phyloP scores from a whole-genome alignment of 2,329 filamentous ascomycete species.

The Monosporascus sp. region DNA sequence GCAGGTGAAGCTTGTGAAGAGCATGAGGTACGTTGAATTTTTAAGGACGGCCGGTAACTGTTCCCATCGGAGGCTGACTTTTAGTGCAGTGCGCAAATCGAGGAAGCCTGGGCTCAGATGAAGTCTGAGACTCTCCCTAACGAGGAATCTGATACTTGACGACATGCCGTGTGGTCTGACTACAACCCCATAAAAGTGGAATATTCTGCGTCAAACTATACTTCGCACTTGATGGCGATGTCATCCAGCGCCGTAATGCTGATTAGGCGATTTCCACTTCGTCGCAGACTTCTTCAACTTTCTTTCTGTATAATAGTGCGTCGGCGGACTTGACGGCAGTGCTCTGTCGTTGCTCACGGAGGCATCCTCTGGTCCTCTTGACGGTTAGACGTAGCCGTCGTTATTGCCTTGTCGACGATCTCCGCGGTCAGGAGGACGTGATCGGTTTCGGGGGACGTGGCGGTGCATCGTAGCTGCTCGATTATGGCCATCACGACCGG shows the following conservation, averaged over 20 bases:
- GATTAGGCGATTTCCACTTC: no score
- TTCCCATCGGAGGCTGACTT: background rate
- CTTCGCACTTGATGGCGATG: no score
- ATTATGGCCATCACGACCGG: no score
- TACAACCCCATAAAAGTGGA: conserved; percentile 1
- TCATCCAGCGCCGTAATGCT: no score
- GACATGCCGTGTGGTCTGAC: no score
- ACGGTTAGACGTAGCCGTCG: background rate
- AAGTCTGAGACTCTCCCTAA: conserved; percentile 21
- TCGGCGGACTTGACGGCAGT: background rate
- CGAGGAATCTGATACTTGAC: conserved; percentile 12
- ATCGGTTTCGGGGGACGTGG: no score
- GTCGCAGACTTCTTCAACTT: background rate
- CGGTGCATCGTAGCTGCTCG: no score
- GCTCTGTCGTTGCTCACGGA: background rate
- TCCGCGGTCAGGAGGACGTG: background rate
- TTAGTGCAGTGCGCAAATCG: conserved; percentile 16
- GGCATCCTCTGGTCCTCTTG: background rate
- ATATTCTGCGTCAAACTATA: no score
- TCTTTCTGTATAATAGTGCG: background rate
- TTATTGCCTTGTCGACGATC: background rate
- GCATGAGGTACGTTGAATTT: conserved; percentile 31
- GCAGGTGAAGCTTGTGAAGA: conserved; percentile 36
- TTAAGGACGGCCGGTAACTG: no score
- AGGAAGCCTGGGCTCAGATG: conserved; percentile 23